These are phyloP conservation scores for Rhynchosporium secalis DNA, from an alignment of 2,329 filamentous ascomycete species.

Conservation along the genomic window DNA sequence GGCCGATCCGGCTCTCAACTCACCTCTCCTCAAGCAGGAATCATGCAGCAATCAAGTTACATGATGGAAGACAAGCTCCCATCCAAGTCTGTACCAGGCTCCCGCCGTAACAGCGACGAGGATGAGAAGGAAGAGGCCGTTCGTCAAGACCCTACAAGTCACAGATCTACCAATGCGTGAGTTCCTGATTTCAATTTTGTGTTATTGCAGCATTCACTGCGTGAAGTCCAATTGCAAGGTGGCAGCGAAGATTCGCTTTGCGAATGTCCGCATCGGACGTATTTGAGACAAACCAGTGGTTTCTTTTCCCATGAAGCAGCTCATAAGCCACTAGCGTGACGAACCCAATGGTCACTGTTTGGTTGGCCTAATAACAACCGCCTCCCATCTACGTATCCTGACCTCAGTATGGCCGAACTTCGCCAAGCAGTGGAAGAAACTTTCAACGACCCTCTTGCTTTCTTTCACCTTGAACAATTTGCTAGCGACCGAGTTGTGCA, in stretches of 20 bases:
- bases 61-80: slow-evolving; percentile 66
- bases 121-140: slow-evolving; percentile 80
- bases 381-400: not conserved
- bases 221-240: not conserved
- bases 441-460: too few species aligned
- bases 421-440: too few species aligned
- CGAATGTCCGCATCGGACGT: not conserved
- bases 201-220: not conserved
- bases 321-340: not conserved
- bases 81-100: slow-evolving; percentile 82
- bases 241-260: not conserved
- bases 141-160: slow-evolving; percentile 67
- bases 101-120: slow-evolving; percentile 87
- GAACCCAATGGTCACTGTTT: not conserved
- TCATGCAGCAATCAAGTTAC: slow-evolving; percentile 56
- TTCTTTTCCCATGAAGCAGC: not conserved
- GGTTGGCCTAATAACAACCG: too few species aligned
- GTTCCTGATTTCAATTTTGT: slow-evolving; percentile 44
- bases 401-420: too few species aligned
- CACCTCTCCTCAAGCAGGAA: slow-evolving; percentile 70
- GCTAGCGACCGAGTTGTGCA: not conserved
- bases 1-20: slow-evolving; percentile 77
- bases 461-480: too few species aligned
- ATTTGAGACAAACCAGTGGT: not conserved
- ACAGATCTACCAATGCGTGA: slow-evolving; percentile 76